A percentile compares a stretch with the other conserved stretches of the same genome.
Conservation (phyloP, 495 filamentous ascomycete genomes). For the Trichoderma gamsii region DNA sequence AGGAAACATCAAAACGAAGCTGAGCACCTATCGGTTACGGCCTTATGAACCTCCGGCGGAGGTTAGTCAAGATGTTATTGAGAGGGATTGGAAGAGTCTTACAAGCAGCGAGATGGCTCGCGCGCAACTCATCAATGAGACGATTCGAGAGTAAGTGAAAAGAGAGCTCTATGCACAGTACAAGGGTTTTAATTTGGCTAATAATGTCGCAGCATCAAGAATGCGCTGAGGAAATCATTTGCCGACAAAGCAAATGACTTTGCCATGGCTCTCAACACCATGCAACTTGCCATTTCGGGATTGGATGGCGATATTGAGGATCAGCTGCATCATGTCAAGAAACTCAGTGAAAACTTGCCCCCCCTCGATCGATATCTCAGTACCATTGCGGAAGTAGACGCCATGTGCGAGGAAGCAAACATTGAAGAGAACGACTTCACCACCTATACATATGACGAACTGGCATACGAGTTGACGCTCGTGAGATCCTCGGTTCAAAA, state of each 20-base stretch:
- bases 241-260: conserved; percentile 98
- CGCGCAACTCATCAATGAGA: conserved; percentile 93
- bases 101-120: conserved; percentile 76
- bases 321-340: conserved; percentile 77
- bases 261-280: conserved; percentile 84
- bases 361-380: conserved; percentile 84
- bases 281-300: conserved; percentile 86
- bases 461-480: conserved; percentile 86
- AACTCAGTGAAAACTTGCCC: conserved; percentile 70
- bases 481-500: conserved; percentile 87
- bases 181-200: conserved; percentile 13
- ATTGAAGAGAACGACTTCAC: conserved; percentile 99
- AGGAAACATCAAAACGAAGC: conserved; percentile 98
- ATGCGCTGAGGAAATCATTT: conserved; percentile 81
- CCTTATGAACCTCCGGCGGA: conserved; percentile 85
- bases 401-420: conserved; percentile 90
- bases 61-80: conserved; percentile 69
- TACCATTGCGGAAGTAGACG: conserved; percentile 72
- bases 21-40: conserved; percentile 86
- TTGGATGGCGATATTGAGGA: conserved; percentile 94
- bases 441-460: conserved; percentile 93
- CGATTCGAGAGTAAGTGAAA: conserved; percentile 72
- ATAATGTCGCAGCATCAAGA: conserved; percentile 66
- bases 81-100: conserved; percentile 71
- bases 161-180: neutral